These are phyloP conservation scores for Pinus tabuliformis DNA, from an alignment of 75 land plant genomes.

Conservation along the genomic window DNA sequence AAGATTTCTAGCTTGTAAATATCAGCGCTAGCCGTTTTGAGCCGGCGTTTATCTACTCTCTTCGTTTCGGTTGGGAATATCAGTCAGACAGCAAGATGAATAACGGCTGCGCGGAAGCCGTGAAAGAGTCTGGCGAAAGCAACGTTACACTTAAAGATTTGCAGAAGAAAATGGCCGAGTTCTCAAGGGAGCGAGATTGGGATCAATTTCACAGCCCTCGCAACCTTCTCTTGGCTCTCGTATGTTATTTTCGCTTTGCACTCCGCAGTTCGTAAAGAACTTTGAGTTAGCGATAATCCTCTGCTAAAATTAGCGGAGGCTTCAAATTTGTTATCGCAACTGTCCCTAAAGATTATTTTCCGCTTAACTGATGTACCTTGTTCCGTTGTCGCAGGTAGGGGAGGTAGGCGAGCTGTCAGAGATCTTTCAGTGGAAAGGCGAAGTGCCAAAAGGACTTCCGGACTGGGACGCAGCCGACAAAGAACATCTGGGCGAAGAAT, in stretches of 20 bases:
- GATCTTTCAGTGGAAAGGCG: slow-evolving; percentile 61
- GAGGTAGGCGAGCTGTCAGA: slow-evolving; percentile 56
- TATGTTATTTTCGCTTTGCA: slow-evolving; percentile 5
- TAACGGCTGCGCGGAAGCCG: too few species aligned
- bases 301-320: too few species aligned
- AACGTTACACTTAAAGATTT: slow-evolving; percentile 34
- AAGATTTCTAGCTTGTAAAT: too few species aligned
- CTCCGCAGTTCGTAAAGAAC: too few species aligned
- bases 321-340: too few species aligned
- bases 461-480: slow-evolving; percentile 44
- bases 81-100: too few species aligned
- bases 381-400: slow-evolving; percentile 21
- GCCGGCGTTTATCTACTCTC: too few species aligned
- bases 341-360: too few species aligned
- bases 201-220: slow-evolving; percentile 59
- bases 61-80: too few species aligned
- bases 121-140: not conserved
- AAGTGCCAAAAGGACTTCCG: slow-evolving; percentile 40
- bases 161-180: slow-evolving; percentile 36
- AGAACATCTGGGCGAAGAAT: slow-evolving; percentile 51
- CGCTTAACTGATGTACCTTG: too few species aligned
- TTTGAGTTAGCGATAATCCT: too few species aligned
- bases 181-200: slow-evolving; percentile 55
- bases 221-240: slow-evolving; percentile 58
- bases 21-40: too few species aligned